A percentile compares a stretch with the other conserved stretches of the same genome.
phyloP scores from a whole-genome alignment of 805 yeast species.

The Sugiyamaella marilandica region DNA sequence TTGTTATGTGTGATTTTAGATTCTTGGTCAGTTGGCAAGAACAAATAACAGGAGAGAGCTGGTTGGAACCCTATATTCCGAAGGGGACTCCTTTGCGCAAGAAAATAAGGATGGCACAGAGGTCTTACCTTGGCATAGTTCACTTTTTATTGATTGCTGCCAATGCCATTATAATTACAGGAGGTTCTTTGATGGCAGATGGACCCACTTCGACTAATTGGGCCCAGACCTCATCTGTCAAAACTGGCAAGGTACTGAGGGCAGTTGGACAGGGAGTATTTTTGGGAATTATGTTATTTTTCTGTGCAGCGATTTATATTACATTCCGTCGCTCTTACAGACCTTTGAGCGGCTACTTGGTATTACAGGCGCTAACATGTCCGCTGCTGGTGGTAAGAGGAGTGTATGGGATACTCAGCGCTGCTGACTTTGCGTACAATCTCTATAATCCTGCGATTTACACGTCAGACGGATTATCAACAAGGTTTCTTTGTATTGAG shows the following conservation, averaged over 20 bases:
- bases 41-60: conserved; percentile 1
- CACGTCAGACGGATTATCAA: conserved; percentile 7
- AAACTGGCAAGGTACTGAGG: conserved; percentile 12
- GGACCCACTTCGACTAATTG: conserved; percentile 2
- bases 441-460: conserved; percentile 15
- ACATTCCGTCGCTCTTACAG: background rate
- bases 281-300: conserved; percentile 9
- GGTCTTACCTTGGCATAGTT: conserved; percentile 2
- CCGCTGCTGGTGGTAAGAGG: conserved; percentile 16
- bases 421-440: conserved; percentile 10
- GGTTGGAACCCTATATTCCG: conserved; percentile 4
- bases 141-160: conserved; percentile 14
- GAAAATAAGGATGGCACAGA: background rate
- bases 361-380: conserved; percentile 3
- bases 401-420: conserved; percentile 17
- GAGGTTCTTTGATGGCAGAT: conserved; percentile 17
- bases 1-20: conserved; percentile 14
- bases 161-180: conserved; percentile 15
- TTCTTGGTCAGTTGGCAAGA: conserved; percentile 12
- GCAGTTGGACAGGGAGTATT: conserved; percentile 18
- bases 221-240: background rate
- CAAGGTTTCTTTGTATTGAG: conserved; percentile 13
- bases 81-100: background rate
- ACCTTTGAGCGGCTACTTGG: background rate
- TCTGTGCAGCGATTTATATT: conserved; percentile 2